phyloP scores from a whole-genome alignment of 192 early-diverging fungal genomes.

The Coemansia sp. region DNA sequence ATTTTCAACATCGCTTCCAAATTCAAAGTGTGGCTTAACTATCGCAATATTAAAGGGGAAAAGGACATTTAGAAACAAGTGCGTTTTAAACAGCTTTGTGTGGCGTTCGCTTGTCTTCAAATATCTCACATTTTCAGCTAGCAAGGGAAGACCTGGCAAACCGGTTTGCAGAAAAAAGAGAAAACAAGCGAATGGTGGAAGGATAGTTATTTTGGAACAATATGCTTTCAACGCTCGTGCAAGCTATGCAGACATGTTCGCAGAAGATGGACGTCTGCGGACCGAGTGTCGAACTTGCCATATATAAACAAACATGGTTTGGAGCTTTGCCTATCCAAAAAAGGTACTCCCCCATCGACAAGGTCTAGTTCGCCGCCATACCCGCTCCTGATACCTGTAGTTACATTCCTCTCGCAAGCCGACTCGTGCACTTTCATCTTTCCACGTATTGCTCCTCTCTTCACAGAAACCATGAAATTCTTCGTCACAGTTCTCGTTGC shows the following conservation, averaged over 20 bases:
- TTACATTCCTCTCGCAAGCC: background rate
- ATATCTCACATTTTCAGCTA: too few species aligned
- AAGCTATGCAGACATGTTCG: background rate
- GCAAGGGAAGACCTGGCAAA: too few species aligned
- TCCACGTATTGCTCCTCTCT: background rate
- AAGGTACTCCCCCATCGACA: background rate
- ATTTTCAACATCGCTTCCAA: too few species aligned
- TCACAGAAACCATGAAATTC: slow-evolving; percentile 18
- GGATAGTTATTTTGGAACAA: background rate
- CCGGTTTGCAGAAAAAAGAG: background rate
- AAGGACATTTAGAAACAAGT: too few species aligned
- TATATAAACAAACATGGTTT: background rate
- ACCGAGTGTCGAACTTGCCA: background rate
- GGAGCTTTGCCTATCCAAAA: background rate
- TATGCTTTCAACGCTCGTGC: background rate
- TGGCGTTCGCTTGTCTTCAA: too few species aligned
- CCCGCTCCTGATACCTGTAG: background rate
- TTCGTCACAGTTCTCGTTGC: slow-evolving; percentile 20
- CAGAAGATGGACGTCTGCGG: background rate
- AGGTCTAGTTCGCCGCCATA: slow-evolving; percentile 12
- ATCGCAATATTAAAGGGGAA: too few species aligned
- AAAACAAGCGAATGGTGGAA: background rate
- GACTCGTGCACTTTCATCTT: background rate
- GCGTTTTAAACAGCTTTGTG: too few species aligned
- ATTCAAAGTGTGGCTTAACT: too few species aligned